Base-by-base conservation (phyloP, 2,329 filamentous ascomycete species). In the Alternaria sp. region DNA sequence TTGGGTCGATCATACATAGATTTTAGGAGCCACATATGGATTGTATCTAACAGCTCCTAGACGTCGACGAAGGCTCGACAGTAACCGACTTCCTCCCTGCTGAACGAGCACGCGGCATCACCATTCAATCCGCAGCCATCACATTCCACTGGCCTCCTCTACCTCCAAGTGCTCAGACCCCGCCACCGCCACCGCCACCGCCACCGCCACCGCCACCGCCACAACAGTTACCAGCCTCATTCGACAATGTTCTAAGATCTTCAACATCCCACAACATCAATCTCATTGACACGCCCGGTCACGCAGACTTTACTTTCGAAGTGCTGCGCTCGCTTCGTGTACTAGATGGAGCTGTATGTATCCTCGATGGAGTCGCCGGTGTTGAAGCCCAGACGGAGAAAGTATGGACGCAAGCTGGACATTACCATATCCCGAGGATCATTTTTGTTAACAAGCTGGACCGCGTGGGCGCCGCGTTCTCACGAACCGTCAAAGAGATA, bases 311-410 rank as follows among this genome's bases (percentile, higher is more conserved):
- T 73, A 94, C 95, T 1, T 98, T 98, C 75, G 96, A 99, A 79
- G 96, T 98, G 3, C 87, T 97, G 69, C 89, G 96, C 12, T 98
- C 95, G 30, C 84, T 98, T 7, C 90, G 93, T 20, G 91, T 97
- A 33, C 86, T 97, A 0, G 94, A 97, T 75, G 94, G 94, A 6
- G 93, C 93, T 2, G 90, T 97, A n/a, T 97, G 93, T 74, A 94
- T 97, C 73, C 88, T 97, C 8, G 94, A 97, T 77, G 94, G 92
- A 0, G 94, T 97, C 41, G 94, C 95, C 64, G 94, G 94, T 1
- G 96, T 99, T 21, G 96, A 99, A 80, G 95, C 96, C 2, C 96
- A 98, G 78, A 98, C 96, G 0, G 96, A 99, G 78, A 91, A 97
- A 72, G 96, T 99, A 4, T 99, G 96, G 96, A 86, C 88, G 14